These are phyloP conservation scores for Pseudocercospora vitis DNA, from an alignment of 2,329 filamentous ascomycete species.

Conservation along the genomic window DNA sequence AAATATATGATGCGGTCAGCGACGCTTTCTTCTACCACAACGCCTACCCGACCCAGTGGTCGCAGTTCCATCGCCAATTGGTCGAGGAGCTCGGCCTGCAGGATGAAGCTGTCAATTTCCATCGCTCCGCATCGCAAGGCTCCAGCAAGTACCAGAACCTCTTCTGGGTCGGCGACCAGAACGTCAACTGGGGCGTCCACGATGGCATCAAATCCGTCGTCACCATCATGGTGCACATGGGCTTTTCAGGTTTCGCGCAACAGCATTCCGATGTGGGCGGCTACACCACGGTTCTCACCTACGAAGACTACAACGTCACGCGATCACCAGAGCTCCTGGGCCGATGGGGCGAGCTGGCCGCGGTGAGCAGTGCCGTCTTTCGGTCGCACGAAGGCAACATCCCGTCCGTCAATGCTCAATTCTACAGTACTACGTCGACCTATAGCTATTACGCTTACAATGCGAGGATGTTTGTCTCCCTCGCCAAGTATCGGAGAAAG, in stretches of 20 bases:
- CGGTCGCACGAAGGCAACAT: slow-evolving; percentile 44
- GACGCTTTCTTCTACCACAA: slow-evolving; percentile 40
- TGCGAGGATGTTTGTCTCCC: slow-evolving; percentile 38
- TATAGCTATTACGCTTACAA: slow-evolving; percentile 42
- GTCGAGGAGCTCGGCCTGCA: slow-evolving; percentile 33
- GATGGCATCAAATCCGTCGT: slow-evolving; percentile 41
- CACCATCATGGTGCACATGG: slow-evolving; percentile 41
- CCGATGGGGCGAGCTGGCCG: slow-evolving; percentile 41
- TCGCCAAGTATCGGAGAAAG: slow-evolving; percentile 37
- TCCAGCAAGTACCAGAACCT: slow-evolving; percentile 40
- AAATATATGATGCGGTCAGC: slow-evolving; percentile 33
- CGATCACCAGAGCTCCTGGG: slow-evolving; percentile 40
- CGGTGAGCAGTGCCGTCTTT: slow-evolving; percentile 39
- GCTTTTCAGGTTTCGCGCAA: slow-evolving; percentile 39
- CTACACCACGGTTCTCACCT: slow-evolving; percentile 39
- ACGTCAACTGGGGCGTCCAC: slow-evolving; percentile 38
- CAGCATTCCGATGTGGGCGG: slow-evolving; percentile 41
- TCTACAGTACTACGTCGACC: slow-evolving; percentile 40
- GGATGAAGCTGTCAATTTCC: slow-evolving; percentile 39
- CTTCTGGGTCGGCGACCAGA: slow-evolving; percentile 44
- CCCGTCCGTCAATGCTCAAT: slow-evolving; percentile 40
- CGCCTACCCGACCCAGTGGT: slow-evolving; percentile 40
- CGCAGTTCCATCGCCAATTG: slow-evolving; percentile 36
- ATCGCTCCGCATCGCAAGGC: slow-evolving; percentile 38
- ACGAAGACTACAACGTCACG: slow-evolving; percentile 36